Evolutionary conservation across 2,329 filamentous ascomycete species (phyloP).

Genomic region (Microsporum canis): DNA sequence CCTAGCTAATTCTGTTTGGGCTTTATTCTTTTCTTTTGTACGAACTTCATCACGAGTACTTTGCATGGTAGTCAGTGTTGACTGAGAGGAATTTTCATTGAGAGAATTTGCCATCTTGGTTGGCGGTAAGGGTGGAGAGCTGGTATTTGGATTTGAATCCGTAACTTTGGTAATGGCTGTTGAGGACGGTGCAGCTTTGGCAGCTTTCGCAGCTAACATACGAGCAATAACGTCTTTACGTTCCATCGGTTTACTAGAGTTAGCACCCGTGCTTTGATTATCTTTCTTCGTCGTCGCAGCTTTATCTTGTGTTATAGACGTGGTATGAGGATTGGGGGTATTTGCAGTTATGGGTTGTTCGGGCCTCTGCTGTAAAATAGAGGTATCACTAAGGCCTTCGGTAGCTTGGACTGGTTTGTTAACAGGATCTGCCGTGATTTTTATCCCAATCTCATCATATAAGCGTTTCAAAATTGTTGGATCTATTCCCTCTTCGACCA

Average conservation of each 20-base stretch:
- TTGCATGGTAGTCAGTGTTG: neutral
- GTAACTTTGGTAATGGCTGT: neutral
- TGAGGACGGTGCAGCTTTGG: constrained; percentile 32
- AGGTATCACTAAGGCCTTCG: neutral
- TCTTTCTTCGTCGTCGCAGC: neutral
- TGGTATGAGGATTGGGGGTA: neutral
- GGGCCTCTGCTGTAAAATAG: neutral
- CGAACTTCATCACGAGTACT: constrained; percentile 12
- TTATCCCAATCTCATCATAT: constrained; percentile 57
- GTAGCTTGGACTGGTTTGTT: neutral
- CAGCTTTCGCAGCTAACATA: constrained; percentile 60
- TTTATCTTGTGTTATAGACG: neutral
- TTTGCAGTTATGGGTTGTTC: neutral
- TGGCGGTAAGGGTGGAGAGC: neutral
- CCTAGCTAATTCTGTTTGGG: constrained; percentile 63
- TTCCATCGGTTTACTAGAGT: constrained; percentile 43
- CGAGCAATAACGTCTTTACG: constrained; percentile 67
- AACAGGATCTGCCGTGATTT: constrained; percentile 19
- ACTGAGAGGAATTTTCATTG: neutral
- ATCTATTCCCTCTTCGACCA: constrained; percentile 63
- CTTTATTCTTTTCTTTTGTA: constrained; percentile 42
- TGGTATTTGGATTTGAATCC: neutral
- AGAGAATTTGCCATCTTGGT: neutral
- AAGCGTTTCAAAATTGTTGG: constrained; percentile 49
- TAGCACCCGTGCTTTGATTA: constrained; percentile 2